These are phyloP conservation scores for Candida glaebosa DNA, from an alignment of 805 yeast species.

Conservation along the genomic window DNA sequence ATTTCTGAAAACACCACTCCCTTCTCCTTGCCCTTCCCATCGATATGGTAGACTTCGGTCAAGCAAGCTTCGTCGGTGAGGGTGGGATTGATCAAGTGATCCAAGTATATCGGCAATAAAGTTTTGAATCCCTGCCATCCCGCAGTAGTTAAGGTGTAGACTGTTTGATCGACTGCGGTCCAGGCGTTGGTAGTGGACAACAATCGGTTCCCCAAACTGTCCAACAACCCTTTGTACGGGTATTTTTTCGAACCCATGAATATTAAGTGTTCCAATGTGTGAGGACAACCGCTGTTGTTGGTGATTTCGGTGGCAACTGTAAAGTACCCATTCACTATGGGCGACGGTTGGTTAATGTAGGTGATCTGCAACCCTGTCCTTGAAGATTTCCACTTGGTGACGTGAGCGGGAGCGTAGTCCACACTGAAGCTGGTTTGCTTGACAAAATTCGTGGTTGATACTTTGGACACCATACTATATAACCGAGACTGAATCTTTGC, in stretches of 20 bases:
- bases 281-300: conserved; percentile 90
- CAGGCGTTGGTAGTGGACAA: conserved; percentile 92
- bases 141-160: conserved; percentile 85
- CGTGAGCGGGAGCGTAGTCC: conserved; percentile 68
- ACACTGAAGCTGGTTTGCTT: conserved; percentile 50
- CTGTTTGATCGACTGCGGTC: conserved; percentile 96
- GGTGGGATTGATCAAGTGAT: conserved; percentile 82
- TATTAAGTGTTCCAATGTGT: conserved; percentile 88
- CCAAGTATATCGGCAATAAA: conserved; percentile 83
- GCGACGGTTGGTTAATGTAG: conserved; percentile 74
- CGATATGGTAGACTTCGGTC: conserved; percentile 94
- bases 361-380: conserved; percentile 83
- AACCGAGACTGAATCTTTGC: neutral
- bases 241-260: conserved; percentile 90
- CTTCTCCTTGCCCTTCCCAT: conserved; percentile 84
- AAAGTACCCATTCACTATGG: conserved; percentile 88
- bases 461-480: conserved; percentile 1
- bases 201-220: conserved; percentile 78
- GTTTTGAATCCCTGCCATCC: conserved; percentile 94
- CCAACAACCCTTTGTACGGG: conserved; percentile 90
- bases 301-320: conserved; percentile 92
- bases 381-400: conserved; percentile 73
- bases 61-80: conserved; percentile 85
- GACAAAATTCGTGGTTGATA: conserved; percentile 13
- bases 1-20: conserved; percentile 97